Base-by-base conservation (phyloP, 805 yeast species). In the Yarrowia sp. region DNA sequence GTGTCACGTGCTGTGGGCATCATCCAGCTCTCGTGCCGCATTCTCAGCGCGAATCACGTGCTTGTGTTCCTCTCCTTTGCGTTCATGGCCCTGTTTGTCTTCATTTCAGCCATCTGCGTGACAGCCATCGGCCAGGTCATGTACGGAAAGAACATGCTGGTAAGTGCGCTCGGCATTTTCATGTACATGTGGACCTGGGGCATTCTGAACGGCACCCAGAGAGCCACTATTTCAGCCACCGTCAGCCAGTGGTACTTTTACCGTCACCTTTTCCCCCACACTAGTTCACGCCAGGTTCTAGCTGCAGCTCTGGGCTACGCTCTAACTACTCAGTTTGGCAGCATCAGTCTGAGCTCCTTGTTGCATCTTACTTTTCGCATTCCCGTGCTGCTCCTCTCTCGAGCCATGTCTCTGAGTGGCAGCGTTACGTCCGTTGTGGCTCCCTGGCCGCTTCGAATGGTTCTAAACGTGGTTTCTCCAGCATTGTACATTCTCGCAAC, bases 161-260 rank as follows among this genome's bases (percentile, higher is more conserved):
- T 60, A 14, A 36, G 43, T 9, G 66, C 66, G 4, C 71, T 77
- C 3, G 80, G 77, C 14, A 73, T 73, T 8, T 72, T 72, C 64
- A 73, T 78, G 76, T 80, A 77, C 69, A 69, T 81, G 47, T 80
- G 83, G 83, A 77, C 82, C 1, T 78, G 81, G 79, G 79, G 79
- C 2, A 76, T 81, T 20, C 69, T 80, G 14, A 71, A 77, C 50
- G 79, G 79, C 10, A 71, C 80, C 55, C 79, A 78, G 67, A 73
- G 80, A n/a, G 75, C 74, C 19, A 70, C 79, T 3, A 70, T 79
- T 7, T 70, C 81, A 1, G 74, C 76, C 8, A 71, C 78, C 4
- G 79, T 80, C 13, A 71, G 76, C 7, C 78, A 77, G 67, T 81
- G 82, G 82, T 80, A 78, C 68, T 75, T 77, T 67, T 72, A 74